Evolutionary conservation across 1,284 basidiomycete genomes (phyloP).

Genomic region (Peniophora sp.): DNA sequence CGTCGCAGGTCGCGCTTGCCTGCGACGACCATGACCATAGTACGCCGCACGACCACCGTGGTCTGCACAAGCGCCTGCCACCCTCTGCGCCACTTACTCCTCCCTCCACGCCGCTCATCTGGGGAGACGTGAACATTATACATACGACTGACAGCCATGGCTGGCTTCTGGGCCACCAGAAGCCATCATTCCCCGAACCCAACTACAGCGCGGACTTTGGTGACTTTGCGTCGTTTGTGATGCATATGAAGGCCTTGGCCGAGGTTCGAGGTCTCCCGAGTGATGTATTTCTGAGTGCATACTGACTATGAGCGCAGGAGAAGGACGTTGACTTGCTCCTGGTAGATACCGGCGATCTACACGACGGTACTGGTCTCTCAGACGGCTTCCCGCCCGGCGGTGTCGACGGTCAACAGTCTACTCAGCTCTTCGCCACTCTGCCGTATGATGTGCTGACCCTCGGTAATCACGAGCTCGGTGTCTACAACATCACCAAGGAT

Average conservation of each 20-base stretch:
- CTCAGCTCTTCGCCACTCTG: conserved; percentile 65
- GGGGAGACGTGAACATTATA: conserved; percentile 74
- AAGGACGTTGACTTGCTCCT: conserved; percentile 65
- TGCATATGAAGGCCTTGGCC: conserved; percentile 74
- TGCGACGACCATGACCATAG: background rate
- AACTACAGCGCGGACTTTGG: conserved; percentile 78
- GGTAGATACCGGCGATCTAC: conserved; percentile 71
- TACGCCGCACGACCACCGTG: background rate
- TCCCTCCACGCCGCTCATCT: conserved; percentile 57
- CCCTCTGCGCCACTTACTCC: conserved; percentile 38
- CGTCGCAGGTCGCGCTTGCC: background rate
- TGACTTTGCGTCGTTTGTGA: conserved; percentile 76
- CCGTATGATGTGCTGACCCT: conserved; percentile 82
- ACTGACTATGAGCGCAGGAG: conserved; percentile 26
- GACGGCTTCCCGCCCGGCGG: conserved; percentile 69
- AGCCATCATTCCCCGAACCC: conserved; percentile 61
- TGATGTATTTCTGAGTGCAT: background rate
- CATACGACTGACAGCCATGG: conserved; percentile 82
- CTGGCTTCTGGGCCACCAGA: conserved; percentile 73
- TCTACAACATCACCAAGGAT: conserved; percentile 68
- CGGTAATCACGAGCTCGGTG: conserved; percentile 87
- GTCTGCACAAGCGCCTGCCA: conserved; percentile 28
- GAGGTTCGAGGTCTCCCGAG: conserved; percentile 19
- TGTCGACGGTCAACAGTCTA: conserved; percentile 66
- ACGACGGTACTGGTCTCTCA: conserved; percentile 73